Conservation (phyloP, 768 basidiomycete genomes). For the Dioszegia aurantiaca region DNA sequence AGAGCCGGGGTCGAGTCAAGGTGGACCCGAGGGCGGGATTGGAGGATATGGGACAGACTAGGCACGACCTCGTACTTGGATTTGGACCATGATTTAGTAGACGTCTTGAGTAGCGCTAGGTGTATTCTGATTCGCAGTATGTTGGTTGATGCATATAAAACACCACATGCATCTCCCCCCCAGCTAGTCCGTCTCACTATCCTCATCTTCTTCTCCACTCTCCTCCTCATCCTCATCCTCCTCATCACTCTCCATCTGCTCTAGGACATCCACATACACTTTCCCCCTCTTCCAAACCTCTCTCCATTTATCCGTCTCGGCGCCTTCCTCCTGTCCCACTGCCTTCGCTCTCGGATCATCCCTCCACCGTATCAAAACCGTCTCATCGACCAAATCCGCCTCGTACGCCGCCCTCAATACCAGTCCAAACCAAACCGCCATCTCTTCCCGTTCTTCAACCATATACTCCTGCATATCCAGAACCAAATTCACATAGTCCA, state of each 20-base stretch:
- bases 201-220: neutral
- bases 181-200: no score
- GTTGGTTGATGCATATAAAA: no score
- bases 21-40: no score
- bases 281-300: constrained; percentile 41
- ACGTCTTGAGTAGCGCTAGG: no score
- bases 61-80: no score
- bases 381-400: constrained; percentile 84
- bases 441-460: neutral
- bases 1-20: no score
- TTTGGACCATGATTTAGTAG: no score
- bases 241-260: constrained; percentile 44
- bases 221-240: constrained; percentile 49
- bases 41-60: no score
- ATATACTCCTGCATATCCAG: constrained; percentile 68
- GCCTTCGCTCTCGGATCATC: constrained; percentile 61
- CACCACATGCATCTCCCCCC: no score
- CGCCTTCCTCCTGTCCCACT: constrained; percentile 56
- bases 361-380: constrained; percentile 86
- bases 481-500: constrained; percentile 77
- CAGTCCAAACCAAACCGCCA: constrained; percentile 67
- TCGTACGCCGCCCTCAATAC: constrained; percentile 84
- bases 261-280: constrained; percentile 41
- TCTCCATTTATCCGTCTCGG: constrained; percentile 3
- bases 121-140: no score